A percentile compares a stretch with the other conserved stretches of the same genome.
These are phyloP conservation scores for Astragalus membranaceus DNA, from an alignment of 306 rosid genomes.

Conservation along the genomic window DNA sequence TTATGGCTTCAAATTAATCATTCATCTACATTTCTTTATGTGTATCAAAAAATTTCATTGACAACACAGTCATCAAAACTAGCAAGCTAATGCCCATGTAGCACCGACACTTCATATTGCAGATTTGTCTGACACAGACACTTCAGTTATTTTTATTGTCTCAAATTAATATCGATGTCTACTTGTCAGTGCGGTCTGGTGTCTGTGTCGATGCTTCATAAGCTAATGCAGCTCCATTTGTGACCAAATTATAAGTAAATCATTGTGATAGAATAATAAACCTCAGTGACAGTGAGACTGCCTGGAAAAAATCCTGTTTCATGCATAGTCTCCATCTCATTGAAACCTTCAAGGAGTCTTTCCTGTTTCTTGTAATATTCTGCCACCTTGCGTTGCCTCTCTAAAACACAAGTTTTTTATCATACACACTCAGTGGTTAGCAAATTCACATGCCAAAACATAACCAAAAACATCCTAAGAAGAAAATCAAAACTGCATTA, in stretches of 20 bases:
- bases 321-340: slow-evolving; percentile 65
- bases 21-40: background rate
- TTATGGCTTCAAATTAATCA: background rate
- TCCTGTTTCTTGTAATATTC: slow-evolving; percentile 73
- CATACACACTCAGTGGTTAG: background rate
- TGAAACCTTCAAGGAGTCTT: slow-evolving; percentile 71
- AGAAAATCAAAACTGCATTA: background rate
- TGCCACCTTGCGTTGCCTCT: slow-evolving; percentile 47
- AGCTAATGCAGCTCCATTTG: background rate
- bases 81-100: background rate
- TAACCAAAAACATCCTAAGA: background rate
- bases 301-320: slow-evolving; percentile 60
- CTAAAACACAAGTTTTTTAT: slow-evolving; percentile 20
- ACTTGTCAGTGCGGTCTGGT: no score
- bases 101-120: no score
- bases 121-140: no score
- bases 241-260: background rate
- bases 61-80: background rate
- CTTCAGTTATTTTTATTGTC: no score
- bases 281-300: slow-evolving; percentile 62
- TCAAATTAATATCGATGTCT: no score
- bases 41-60: background rate
- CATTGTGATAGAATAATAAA: slow-evolving; percentile 22
- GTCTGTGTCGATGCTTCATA: no score
- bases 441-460: background rate